Evolutionary conservation across 2,329 filamentous ascomycete species (phyloP).

Genomic region (Chrysoporthe deuterocubensis): DNA sequence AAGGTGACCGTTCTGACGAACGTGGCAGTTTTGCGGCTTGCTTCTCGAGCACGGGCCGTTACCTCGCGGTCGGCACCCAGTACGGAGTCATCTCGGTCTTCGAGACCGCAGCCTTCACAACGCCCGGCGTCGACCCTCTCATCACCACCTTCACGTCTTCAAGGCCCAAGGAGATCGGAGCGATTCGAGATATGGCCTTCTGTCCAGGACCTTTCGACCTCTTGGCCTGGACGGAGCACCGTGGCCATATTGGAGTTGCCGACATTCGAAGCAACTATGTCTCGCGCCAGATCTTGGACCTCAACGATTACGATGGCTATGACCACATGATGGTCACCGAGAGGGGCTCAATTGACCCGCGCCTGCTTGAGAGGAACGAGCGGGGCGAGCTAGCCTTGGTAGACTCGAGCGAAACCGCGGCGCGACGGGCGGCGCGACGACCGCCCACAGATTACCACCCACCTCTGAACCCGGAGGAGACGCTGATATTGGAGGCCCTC

Average conservation of each 20-base stretch:
- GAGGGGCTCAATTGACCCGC: slow-evolving; percentile 56
- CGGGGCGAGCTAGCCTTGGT: slow-evolving; percentile 42
- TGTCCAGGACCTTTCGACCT: slow-evolving; percentile 89
- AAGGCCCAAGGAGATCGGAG: slow-evolving; percentile 72
- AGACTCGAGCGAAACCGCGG: slow-evolving; percentile 34
- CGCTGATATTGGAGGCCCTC: slow-evolving; percentile 59
- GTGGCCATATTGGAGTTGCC: slow-evolving; percentile 73
- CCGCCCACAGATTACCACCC: slow-evolving; percentile 50
- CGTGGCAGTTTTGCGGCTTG: slow-evolving; percentile 77
- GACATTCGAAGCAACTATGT: slow-evolving; percentile 71
- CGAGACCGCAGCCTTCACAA: slow-evolving; percentile 56
- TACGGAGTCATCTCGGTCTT: slow-evolving; percentile 80
- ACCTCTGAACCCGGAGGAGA: slow-evolving; percentile 59
- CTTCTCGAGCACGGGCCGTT: slow-evolving; percentile 72
- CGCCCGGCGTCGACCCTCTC: slow-evolving; percentile 60
- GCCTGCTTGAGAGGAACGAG: slow-evolving; percentile 53
- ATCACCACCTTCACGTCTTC: slow-evolving; percentile 80
- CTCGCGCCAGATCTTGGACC: slow-evolving; percentile 69
- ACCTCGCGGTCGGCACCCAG: slow-evolving; percentile 78
- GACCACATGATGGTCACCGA: slow-evolving; percentile 62
- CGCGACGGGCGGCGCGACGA: slow-evolving; percentile 36
- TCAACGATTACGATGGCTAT: slow-evolving; percentile 63
- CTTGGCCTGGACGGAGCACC: slow-evolving; percentile 91
- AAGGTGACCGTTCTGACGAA: slow-evolving; percentile 57
- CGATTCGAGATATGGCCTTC: slow-evolving; percentile 90